Evolutionary conservation across 1,284 basidiomycete genomes (phyloP), one percentile per base, ranked within the genome.

Genomic region (Stygiomarasmius scandens): DNA sequence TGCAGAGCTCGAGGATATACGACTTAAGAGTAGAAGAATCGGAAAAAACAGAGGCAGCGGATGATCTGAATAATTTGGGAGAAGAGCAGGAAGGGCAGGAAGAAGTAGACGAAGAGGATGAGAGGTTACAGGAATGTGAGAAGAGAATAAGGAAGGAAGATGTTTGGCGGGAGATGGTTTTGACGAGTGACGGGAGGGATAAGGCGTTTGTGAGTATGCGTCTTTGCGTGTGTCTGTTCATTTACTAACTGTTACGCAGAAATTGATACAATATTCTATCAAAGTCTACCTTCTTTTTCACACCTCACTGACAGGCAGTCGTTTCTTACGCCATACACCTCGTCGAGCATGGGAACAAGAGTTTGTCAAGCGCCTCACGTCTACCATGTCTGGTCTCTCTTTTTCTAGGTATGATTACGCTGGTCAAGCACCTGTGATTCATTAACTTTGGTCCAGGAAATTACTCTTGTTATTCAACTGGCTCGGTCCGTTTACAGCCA

Each of bases 181-280:
- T 84, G 63, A 87, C 88, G 14, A 89, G 87, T 62, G 80, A 83
- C 61, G 90, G 90, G 45, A 79, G 91, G 63, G 91, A 93, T 71
- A 93, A 93, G 71, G 83, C 86, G 25, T 88, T 93, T 67, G 91
- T 92, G 73, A 68, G 89, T 45, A 25, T 57, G 61, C 36, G 51
- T 50, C 48, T 48, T 29, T 49, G 45, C 43, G 32, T 48, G 54
- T 24, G 27, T 55, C 5, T 32, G 12, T 51, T 46, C 9, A 22
- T 27, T 23, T 58, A 22, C 29, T 29, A 20, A 49, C 20, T 47
- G 25, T 51, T 43, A 29, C 44, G 24, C 59, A 92, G 90, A 93
- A 93, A 92, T 66, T 91, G 55, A 84, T 92, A 57, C 90, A 93
- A 75, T 93, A 92, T 69, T 82, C 87, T 23, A 81, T 93, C 61